phyloP scores from a whole-genome alignment of 768 basidiomycete species.

The Pisolithus microcarpus region DNA sequence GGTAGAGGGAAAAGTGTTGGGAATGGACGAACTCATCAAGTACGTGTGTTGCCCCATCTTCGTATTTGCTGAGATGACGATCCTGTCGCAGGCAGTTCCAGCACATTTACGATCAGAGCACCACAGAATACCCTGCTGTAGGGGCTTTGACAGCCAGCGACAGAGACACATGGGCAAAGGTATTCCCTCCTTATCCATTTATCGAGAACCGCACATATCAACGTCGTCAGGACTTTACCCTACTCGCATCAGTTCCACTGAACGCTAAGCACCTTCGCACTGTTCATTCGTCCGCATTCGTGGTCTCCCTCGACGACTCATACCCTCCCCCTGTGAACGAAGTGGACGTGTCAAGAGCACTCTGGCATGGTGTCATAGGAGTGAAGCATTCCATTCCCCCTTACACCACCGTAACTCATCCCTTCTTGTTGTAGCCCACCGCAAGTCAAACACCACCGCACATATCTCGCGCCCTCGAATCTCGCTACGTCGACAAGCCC shows the following conservation, averaged over 20 bases:
- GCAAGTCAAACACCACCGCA: slow-evolving; percentile 15
- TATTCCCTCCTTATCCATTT: slow-evolving; percentile 19
- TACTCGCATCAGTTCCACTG: slow-evolving; percentile 48
- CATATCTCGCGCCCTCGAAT: slow-evolving; percentile 47
- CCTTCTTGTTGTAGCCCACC: slow-evolving; percentile 5
- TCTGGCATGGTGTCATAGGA: slow-evolving; percentile 77
- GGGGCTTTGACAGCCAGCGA: slow-evolving; percentile 75
- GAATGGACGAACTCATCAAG: slow-evolving; percentile 60
- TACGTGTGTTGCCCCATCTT: slow-evolving; percentile 22
- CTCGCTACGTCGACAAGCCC: slow-evolving; percentile 89
- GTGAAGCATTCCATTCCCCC: slow-evolving; percentile 17
- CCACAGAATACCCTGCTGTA: slow-evolving; percentile 58
- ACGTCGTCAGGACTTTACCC: slow-evolving; percentile 49
- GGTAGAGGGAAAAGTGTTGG: slow-evolving; percentile 48
- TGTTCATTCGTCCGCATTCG: slow-evolving; percentile 82
- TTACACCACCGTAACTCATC: neutral
- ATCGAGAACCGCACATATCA: neutral
- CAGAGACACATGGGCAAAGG: slow-evolving; percentile 87
- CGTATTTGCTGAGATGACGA: neutral
- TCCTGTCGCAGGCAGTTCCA: slow-evolving; percentile 56
- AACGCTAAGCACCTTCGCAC: slow-evolving; percentile 61
- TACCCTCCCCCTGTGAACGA: slow-evolving; percentile 37
- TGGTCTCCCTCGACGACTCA: slow-evolving; percentile 71
- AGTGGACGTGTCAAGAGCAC: slow-evolving; percentile 55
- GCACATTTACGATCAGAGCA: slow-evolving; percentile 61